A percentile compares a stretch with the other conserved stretches of the same genome.
These are phyloP conservation scores for Zopfia rhizophila DNA, from an alignment of 2,329 filamentous ascomycete genomes.

Conservation along the genomic window DNA sequence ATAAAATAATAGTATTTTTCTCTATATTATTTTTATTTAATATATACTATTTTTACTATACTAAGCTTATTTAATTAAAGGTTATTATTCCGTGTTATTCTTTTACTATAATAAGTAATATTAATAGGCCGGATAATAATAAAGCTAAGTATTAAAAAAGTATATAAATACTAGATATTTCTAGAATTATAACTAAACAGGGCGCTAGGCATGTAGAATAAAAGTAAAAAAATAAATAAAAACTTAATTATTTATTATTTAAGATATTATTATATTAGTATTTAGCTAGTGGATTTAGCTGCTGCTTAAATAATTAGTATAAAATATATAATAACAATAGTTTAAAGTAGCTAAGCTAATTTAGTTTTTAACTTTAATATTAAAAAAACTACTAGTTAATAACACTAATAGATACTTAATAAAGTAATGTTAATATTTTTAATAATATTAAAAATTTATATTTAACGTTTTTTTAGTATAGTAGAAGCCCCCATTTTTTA, in stretches of 20 bases:
- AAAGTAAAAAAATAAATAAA: constrained; percentile 13
- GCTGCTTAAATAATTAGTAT: constrained; percentile 4
- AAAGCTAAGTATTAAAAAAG: constrained; percentile 12
- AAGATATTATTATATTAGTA: constrained; percentile 7
- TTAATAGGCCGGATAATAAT: constrained; percentile 12
- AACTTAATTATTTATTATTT: constrained; percentile 14
- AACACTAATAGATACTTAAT: constrained; percentile 16
- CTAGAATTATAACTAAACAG: constrained; percentile 12
- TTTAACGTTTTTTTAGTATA: constrained; percentile 10
- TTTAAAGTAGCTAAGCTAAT: constrained; percentile 8
- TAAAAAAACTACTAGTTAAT: constrained; percentile 15
- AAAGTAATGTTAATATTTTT: constrained; percentile 15
- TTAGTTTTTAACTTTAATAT: constrained; percentile 14
- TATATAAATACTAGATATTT: constrained; percentile 14
- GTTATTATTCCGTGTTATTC: constrained; percentile 9
- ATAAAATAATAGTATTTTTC: no score
- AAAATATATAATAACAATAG: constrained; percentile 8
- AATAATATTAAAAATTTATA: constrained; percentile 15
- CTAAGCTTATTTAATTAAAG: constrained; percentile 14
- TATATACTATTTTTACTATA: constrained; percentile 13
- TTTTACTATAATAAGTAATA: constrained; percentile 15
- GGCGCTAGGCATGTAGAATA: constrained; percentile 14
- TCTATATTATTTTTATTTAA: constrained; percentile 15
- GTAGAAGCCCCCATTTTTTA: constrained; percentile 17
- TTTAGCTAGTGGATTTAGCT: constrained; percentile 10